Evolutionary conservation across 2,329 filamentous ascomycete genomes (phyloP).

Genomic region (Paraphaeosphaeria sporulosa): DNA sequence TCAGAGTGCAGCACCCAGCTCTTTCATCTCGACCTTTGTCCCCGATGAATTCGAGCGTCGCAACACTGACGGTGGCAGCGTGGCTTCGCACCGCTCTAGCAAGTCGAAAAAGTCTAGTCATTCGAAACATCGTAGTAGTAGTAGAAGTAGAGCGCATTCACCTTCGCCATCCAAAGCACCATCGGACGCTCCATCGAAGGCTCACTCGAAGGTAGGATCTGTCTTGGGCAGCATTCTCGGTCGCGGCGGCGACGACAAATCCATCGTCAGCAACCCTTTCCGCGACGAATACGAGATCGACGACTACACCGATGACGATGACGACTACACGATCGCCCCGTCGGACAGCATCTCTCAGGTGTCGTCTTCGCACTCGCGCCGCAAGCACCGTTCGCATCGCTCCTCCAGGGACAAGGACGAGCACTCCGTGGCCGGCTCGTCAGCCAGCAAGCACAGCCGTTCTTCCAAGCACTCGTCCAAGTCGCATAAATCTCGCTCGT

Average conservation of each 20-base stretch:
- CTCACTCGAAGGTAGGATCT: slow-evolving; percentile 38
- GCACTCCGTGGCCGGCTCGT: slow-evolving; percentile 25
- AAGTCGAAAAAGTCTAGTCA: slow-evolving; percentile 43
- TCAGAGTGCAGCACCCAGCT: slow-evolving; percentile 39
- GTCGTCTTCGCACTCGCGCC: slow-evolving; percentile 32
- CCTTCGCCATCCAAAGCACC: slow-evolving; percentile 24
- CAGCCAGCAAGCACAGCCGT: slow-evolving; percentile 36
- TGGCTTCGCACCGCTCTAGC: slow-evolving; percentile 43
- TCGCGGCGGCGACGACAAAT: slow-evolving; percentile 42
- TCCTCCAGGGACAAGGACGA: slow-evolving; percentile 28
- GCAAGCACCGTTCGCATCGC: slow-evolving; percentile 41
- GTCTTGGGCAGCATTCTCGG: slow-evolving; percentile 48
- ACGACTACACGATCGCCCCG: slow-evolving; percentile 55
- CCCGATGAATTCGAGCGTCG: slow-evolving; percentile 39
- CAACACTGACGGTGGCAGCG: slow-evolving; percentile 42
- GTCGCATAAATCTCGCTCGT: slow-evolving; percentile 33
- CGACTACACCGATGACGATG: slow-evolving; percentile 50
- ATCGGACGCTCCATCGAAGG: slow-evolving; percentile 22
- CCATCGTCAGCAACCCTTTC: slow-evolving; percentile 29
- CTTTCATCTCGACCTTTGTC: slow-evolving; percentile 48
- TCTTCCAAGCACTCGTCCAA: slow-evolving; percentile 36
- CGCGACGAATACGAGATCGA: slow-evolving; percentile 49
- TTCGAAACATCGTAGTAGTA: slow-evolving; percentile 34
- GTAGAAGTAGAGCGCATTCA: slow-evolving; percentile 33
- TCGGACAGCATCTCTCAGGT: slow-evolving; percentile 56